Base-by-base conservation (phyloP, 23 red algal species). In the Cyanidiococcus yangmingshanensis region DNA sequence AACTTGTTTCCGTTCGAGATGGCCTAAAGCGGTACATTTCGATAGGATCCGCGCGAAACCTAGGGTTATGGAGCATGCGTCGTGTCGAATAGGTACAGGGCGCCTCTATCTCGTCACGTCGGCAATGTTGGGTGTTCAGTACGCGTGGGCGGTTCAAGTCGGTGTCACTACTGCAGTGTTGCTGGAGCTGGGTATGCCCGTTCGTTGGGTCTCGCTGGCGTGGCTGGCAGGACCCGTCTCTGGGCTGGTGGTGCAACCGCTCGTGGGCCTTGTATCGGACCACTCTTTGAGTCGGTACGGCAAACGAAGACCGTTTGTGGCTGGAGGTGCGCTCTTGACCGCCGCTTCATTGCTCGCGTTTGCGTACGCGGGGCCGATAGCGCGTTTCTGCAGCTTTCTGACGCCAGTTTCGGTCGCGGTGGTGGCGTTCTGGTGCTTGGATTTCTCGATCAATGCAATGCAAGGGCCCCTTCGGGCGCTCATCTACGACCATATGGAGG, bases 211-310 rank as follows among this genome's bases (percentile, higher is more conserved):
- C 50, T 81, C 86, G 39, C 76, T 81, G 40, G 91, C 78, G 15
- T 95, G 91, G 91, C 78, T 95, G 35, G 91, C 91, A 12, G 91
- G 91, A 1, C 91, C 91, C 59, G 77, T 95, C 12, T 82, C 86
- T 36, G 91, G 91, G 39, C 84, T 95, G 31, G 68, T 95, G 0
- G 82, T 89, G 15, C 91, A 95, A 68, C 91, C 91, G 39, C 77
- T 83, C 16, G 86, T 89, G 34, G 91, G 91, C 67, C 37, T 77
- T 2, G 40, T 86, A 2, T 95, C 91, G 30, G 91, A 95, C 79
- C 18, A 45, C n/a, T 89, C 84, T 39, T 75, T 75, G 16, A 80
- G 75, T 7, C 76, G 40, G 0, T 79, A 83, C 29, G 91, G 91
- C 7, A 83, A 82, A 0, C 87, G 91, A 34, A 80, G 87, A 16